phyloP scores from a whole-genome alignment of 257 asterid genomes.

The Misopates orontium region DNA sequence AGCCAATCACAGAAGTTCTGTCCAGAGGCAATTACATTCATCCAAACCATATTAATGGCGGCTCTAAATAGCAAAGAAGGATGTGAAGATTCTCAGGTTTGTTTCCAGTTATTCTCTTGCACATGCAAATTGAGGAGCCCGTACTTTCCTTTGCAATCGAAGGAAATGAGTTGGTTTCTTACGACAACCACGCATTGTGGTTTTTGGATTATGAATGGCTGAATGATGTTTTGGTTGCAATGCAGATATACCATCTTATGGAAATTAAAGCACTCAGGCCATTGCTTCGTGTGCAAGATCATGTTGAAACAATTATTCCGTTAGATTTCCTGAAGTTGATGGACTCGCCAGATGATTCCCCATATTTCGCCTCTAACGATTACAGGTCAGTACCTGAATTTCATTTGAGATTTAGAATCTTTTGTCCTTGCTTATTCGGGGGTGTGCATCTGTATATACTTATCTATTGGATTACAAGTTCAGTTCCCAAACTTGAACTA shows the following conservation, averaged over 20 bases:
- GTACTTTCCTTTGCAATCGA: too few relatives aligned
- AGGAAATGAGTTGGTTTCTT: too few relatives aligned
- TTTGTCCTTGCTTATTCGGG: background rate
- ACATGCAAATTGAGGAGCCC: background rate
- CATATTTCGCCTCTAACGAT: conserved; percentile 60
- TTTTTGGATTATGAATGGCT: background rate
- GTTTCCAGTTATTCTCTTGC: conserved; percentile 19
- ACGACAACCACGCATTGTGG: too few relatives aligned
- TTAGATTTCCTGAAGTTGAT: conserved; percentile 60
- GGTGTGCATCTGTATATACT: background rate
- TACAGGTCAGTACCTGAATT: conserved; percentile 53
- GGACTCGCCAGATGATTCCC: conserved; percentile 80
- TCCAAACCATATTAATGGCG: conserved; percentile 65
- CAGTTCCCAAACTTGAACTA: background rate
- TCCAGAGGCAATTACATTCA: conserved; percentile 80
- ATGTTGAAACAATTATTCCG: conserved; percentile 45
- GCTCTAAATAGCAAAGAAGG: conserved; percentile 56
- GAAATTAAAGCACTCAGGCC: conserved; percentile 68
- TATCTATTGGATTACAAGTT: background rate
- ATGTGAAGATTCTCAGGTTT: conserved; percentile 66
- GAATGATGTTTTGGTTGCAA: conserved; percentile 17
- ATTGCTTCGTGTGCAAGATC: conserved; percentile 55
- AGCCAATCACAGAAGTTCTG: conserved; percentile 70
- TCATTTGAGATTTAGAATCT: conserved; percentile 1
- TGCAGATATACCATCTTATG: conserved; percentile 78